These are phyloP conservation scores for Leucaena leucocephala DNA, from an alignment of 306 rosid genomes.

Conservation along the genomic window DNA sequence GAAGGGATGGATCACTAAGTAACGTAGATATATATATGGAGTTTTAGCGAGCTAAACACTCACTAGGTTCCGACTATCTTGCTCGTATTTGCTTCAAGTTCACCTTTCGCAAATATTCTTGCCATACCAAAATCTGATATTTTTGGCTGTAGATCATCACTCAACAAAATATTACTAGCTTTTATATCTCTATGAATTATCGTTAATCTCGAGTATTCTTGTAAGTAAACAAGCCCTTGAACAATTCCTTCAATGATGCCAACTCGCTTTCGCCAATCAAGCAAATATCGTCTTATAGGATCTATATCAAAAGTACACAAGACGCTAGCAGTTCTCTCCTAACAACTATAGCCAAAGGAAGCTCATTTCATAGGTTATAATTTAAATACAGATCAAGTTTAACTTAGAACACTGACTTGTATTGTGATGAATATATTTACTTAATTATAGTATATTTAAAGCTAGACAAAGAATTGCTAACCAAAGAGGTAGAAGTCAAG, in stretches of 20 bases:
- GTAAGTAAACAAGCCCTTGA: constrained; percentile 50
- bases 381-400: neutral
- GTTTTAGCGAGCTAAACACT: neutral
- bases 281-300: neutral
- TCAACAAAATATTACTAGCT: constrained; percentile 8
- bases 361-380: neutral
- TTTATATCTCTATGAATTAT: neutral
- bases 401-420: neutral
- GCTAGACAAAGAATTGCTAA: neutral
- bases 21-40: too few relatives aligned
- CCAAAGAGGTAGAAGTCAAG: neutral
- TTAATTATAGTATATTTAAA: neutral
- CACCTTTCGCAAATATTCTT: constrained; percentile 33
- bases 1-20: neutral
- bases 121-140: constrained; percentile 52
- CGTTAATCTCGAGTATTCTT: constrained; percentile 41
- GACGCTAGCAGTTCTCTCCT: neutral
- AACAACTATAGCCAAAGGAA: neutral
- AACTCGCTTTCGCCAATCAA: constrained; percentile 41
- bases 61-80: constrained; percentile 51
- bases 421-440: neutral
- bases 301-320: constrained; percentile 19
- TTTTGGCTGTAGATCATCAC: constrained; percentile 38
- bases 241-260: constrained; percentile 44
- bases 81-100: constrained; percentile 40